Evolutionary conservation across 805 yeast species (phyloP), one percentile per base, ranked within the genome.

Genomic region (Debaryomyces castellii): DNA sequence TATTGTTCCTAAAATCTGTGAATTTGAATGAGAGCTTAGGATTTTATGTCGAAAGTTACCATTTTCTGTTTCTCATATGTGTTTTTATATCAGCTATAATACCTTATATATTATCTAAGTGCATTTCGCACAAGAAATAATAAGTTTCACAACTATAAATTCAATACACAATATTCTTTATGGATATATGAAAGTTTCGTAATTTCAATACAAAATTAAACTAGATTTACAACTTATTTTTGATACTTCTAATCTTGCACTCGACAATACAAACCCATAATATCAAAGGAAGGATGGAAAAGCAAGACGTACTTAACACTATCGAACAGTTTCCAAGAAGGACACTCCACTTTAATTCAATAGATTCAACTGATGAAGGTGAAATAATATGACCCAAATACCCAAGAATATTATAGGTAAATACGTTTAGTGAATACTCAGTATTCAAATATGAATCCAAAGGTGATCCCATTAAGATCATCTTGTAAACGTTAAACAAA

Each of bases 361-460:
- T 35, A 12, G 38, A 18, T 20, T 12, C 38, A 10, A n/a, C 16
- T 4, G 38, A 20, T 11, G 38, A 18, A 35, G 25, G 43, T 10
- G 36, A 28, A n/a, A 41, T 41, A 39, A 47, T 44, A 30, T 52
- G 57, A 8, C 45, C 38, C 5, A 62, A 50, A 25, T 54, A 59
- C 32, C 45, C 48, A 21, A 60, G 41, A 7, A 59, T 23, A 4
- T 55, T 41, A 22, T 50, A 50, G 5, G 63, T 59, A 39, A 61
- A 39, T 18, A 55, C 30, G 17, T 53, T 55, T 12, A 51, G 78
- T 24, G n/a, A 54, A 48, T 32, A 49, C 49, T 76, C 76, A 24
- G 16, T 35, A 12, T 9, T 18, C 17, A 35, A 35, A 35, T 35
- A 35, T 35, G 38, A 20, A 20, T 35, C 46, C 17, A 27, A 38